A percentile compares a stretch with the other conserved stretches of the same genome.
phyloP scores from a whole-genome alignment of 169 alveolate species.

The Plasmodium yoelii region DNA sequence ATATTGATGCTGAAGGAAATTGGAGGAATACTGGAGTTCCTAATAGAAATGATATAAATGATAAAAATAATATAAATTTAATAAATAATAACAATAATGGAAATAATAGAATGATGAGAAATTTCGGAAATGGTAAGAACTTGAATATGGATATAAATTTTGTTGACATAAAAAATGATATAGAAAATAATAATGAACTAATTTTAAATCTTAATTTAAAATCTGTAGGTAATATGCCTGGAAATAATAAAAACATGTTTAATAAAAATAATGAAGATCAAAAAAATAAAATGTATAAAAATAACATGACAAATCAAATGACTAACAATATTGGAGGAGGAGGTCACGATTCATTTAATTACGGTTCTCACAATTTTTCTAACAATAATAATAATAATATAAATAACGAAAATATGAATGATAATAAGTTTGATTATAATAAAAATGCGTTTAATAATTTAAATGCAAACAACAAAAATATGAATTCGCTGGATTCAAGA shows the following conservation, averaged over 20 bases:
- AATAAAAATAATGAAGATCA: slow-evolving; percentile 47
- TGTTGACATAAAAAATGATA: slow-evolving; percentile 4
- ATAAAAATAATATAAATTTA: not conserved
- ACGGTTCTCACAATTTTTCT: not conserved
- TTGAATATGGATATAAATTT: not conserved
- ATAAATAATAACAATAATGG: not conserved
- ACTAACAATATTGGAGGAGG: not conserved
- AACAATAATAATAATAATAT: not conserved
- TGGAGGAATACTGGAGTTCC: slow-evolving; percentile 33
- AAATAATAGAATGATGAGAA: slow-evolving; percentile 5
- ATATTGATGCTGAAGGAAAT: slow-evolving; percentile 35
- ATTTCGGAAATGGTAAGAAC: slow-evolving; percentile 3
- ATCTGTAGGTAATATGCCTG: not conserved
- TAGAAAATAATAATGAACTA: slow-evolving; percentile 4
- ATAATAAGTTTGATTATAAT: slow-evolving; percentile 14
- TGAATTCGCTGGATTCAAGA: slow-evolving; percentile 39
- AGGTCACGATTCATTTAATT: slow-evolving; percentile 1
- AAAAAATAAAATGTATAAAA: slow-evolving; percentile 15
- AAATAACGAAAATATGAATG: not conserved
- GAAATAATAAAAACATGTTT: slow-evolving; percentile 28
- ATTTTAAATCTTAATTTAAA: slow-evolving; percentile 21
- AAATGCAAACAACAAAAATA: slow-evolving; percentile 11
- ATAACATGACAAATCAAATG: not conserved
- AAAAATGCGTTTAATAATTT: slow-evolving; percentile 10
- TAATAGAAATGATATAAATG: slow-evolving; percentile 2